These are phyloP conservation scores for Ambrosia trifida DNA, from an alignment of 129 eudicot species.

Conservation along the genomic window DNA sequence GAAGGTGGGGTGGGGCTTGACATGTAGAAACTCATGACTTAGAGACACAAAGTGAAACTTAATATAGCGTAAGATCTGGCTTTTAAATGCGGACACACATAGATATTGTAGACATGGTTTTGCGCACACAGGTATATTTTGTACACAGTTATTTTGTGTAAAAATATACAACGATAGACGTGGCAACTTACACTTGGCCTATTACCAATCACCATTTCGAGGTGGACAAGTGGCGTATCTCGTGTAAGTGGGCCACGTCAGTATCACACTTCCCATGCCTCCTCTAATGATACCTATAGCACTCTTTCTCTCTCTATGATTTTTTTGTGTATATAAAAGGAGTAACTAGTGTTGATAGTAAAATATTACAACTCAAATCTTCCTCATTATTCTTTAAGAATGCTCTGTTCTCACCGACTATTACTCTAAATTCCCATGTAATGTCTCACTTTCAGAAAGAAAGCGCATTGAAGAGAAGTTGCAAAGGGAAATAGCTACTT, in stretches of 20 bases:
- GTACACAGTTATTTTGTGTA: neutral
- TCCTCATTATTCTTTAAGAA: neutral
- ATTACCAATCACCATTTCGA: neutral
- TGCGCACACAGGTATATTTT: neutral
- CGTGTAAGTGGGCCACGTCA: neutral
- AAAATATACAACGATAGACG: neutral
- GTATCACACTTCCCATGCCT: neutral
- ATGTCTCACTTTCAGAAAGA: too few species aligned
- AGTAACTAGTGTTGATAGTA: neutral
- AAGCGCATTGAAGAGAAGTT: neutral
- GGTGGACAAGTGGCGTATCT: neutral
- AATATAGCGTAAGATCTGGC: neutral
- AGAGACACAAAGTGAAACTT: neutral
- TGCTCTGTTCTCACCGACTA: too few species aligned
- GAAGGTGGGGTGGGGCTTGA: neutral
- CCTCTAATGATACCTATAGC: neutral
- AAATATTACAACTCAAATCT: neutral
- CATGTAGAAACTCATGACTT: neutral
- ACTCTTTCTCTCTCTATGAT: neutral
- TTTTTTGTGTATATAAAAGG: neutral
- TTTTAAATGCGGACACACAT: neutral
- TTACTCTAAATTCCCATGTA: too few species aligned
- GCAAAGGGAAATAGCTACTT: neutral
- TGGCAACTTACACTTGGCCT: too few species aligned
- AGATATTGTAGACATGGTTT: neutral